Evolutionary conservation across 2,329 filamentous ascomycete genomes (phyloP).

Genomic region (Talaromyces sp.): DNA sequence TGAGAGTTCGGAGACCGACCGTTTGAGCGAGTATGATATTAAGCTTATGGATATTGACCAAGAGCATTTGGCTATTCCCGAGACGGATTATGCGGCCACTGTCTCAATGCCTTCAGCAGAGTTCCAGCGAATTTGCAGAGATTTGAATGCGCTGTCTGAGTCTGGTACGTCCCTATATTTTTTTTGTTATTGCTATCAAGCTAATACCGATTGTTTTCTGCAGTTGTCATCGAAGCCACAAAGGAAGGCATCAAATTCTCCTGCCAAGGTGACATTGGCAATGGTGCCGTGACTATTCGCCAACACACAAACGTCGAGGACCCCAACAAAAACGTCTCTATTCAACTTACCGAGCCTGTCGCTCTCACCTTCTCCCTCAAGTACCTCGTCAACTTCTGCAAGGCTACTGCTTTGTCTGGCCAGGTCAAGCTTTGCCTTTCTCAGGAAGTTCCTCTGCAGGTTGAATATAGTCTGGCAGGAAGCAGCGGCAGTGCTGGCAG

Average conservation of each 20-base stretch:
- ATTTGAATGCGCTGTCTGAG: constrained; percentile 88
- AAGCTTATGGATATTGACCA: constrained; percentile 99
- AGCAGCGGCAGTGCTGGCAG: constrained; percentile 47
- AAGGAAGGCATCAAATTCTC: constrained; percentile 98
- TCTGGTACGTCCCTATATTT: constrained; percentile 63
- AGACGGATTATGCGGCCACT: constrained; percentile 95
- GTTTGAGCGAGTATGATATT: constrained; percentile 97
- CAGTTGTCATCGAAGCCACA: constrained; percentile 90
- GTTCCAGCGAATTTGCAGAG: constrained; percentile 92
- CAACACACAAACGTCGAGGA: constrained; percentile 88
- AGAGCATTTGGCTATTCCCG: constrained; percentile 96
- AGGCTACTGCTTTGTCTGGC: constrained; percentile 78
- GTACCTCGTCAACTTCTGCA: constrained; percentile 99
- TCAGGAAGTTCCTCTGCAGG: constrained; percentile 90
- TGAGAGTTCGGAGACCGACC: constrained; percentile 82
- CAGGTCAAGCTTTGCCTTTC: constrained; percentile 91
- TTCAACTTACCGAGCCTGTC: constrained; percentile 88
- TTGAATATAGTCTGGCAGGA: constrained; percentile 71
- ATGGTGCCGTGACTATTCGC: constrained; percentile 86
- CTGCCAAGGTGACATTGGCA: constrained; percentile 92
- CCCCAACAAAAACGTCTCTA: constrained; percentile 77
- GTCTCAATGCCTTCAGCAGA: constrained; percentile 84
- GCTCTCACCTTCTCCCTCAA: constrained; percentile 96
- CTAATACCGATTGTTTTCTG: constrained; percentile 1
- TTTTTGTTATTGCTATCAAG: neutral